These are phyloP conservation scores for Tagetes patula DNA, from an alignment of 129 eudicot genomes.

Conservation along the genomic window DNA sequence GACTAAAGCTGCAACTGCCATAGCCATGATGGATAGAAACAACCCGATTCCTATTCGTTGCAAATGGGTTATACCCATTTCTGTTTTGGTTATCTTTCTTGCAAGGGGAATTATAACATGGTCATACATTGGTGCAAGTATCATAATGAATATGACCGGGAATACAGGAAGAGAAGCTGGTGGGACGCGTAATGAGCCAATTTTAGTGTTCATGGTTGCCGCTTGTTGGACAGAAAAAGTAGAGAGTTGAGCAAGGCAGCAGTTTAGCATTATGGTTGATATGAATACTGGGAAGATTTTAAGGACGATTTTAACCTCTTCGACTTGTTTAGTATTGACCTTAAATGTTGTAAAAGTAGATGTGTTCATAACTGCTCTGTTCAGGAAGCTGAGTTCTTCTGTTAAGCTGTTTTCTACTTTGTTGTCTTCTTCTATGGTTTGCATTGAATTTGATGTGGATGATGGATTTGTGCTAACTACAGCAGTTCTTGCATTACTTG, in stretches of 20 bases:
- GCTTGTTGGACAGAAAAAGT: conserved; percentile 96
- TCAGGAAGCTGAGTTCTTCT: conserved; percentile 41
- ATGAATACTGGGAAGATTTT: conserved; percentile 67
- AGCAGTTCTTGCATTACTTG: conserved; percentile 44
- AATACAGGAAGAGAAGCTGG: conserved; percentile 92
- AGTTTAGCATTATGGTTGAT: conserved; percentile 80
- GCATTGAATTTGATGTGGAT: conserved; percentile 23
- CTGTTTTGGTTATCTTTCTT: conserved; percentile 60
- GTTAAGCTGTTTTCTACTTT: conserved; percentile 25
- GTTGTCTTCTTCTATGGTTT: conserved; percentile 30
- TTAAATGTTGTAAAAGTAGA: conserved; percentile 38
- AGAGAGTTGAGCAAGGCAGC: conserved; percentile 95
- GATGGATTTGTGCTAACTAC: conserved; percentile 37
- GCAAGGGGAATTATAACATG: conserved; percentile 61
- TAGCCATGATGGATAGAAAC: conserved; percentile 62
- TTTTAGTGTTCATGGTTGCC: conserved; percentile 77
- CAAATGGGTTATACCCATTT: conserved; percentile 74
- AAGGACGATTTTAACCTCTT: conserved; percentile 70
- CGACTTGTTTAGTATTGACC: conserved; percentile 63
- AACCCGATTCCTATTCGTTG: conserved; percentile 79
- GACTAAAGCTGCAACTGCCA: conserved; percentile 83
- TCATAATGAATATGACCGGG: conserved; percentile 77
- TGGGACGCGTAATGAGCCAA: conserved; percentile 63
- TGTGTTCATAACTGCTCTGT: conserved; percentile 39
- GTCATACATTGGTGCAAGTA: conserved; percentile 74